A percentile compares a stretch with the other conserved stretches of the same genome.
Conservation (phyloP, 768 basidiomycete genomes). For the Lentinula sp. region DNA sequence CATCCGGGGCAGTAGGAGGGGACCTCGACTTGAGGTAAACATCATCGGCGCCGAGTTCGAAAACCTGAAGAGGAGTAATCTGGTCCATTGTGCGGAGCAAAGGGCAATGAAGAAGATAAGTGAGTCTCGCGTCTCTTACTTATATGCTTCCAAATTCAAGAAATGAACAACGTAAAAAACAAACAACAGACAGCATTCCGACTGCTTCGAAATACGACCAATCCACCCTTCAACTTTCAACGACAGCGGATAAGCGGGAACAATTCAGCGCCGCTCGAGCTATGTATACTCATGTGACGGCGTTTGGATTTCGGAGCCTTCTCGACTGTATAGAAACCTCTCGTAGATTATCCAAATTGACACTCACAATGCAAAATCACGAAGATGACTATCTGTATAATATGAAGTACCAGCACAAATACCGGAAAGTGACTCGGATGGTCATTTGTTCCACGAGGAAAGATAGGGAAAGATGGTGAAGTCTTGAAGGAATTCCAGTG, state of each 20-base stretch:
- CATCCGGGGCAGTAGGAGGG: conserved; percentile 34
- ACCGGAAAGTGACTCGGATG: background rate
- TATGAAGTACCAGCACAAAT: background rate
- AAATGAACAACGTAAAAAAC: background rate
- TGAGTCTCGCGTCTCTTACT: background rate
- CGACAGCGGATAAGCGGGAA: background rate
- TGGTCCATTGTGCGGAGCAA: background rate
- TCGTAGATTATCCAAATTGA: background rate
- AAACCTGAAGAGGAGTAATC: conserved; percentile 18
- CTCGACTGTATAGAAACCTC: background rate
- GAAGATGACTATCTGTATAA: background rate
- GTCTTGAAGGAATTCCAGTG: background rate
- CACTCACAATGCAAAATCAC: background rate
- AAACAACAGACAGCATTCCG: background rate
- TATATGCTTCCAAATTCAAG: background rate
- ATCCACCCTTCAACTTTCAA: background rate
- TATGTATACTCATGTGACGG: background rate
- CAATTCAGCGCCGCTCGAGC: background rate
- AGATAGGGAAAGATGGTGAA: background rate
- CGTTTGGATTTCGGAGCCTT: background rate
- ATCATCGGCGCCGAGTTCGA: conserved; percentile 24
- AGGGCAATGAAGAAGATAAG: background rate
- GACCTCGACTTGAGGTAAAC: conserved; percentile 28
- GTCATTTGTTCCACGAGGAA: background rate
- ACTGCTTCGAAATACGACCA: background rate